Evolutionary conservation across 768 basidiomycete species (phyloP), one percentile per base, ranked within the genome.

Genomic region (Collybia nuda): DNA sequence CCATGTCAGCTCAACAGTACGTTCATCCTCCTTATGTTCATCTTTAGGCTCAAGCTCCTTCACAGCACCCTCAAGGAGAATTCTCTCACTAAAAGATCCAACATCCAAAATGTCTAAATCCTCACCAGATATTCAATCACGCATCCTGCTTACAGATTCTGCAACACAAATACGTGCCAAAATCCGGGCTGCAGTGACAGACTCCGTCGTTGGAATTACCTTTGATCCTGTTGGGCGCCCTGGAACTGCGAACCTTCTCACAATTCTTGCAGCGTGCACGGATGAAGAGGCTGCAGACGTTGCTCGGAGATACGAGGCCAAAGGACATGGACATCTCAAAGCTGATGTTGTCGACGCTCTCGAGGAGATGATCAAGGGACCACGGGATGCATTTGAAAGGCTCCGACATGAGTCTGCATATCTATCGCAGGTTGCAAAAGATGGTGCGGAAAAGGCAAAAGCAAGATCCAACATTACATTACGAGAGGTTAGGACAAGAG

Each of bases 101-200:
- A 72, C 76, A 0, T 79, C 85, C 3, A 98, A 98, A 65, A 98
- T 98, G 94, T 97, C 95, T 29, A 98, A 98, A 67, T 98, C 95
- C 0, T 79, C 92, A 0, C 86, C 85, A 0, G 84, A 91, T 62
- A 51, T 81, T 1, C 68, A 81, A 14, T 95, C 93, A 0, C 87
- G 94, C 21, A 93, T 98, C 62, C 78, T 92, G 48, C 76, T 98
- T 35, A 95, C 89, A 21, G 95, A 98, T 63, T 68, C 80, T 0
- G 64, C 79, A 8, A 57, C 68, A 1, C 67, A 80, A 60, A 91
- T 96, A 40, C 62, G 65, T 40, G 61, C 75, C 21, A 97, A 96
- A 65, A 78, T 98, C 50, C 83, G 85, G 17, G 71, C 75, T 5
- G 90, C 95, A 1, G 88, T 94, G 1, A 98, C 95, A 0, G 96